Evolutionary conservation across 2,329 filamentous ascomycete species (phyloP).

Genomic region (Acrocalymma vagum): DNA sequence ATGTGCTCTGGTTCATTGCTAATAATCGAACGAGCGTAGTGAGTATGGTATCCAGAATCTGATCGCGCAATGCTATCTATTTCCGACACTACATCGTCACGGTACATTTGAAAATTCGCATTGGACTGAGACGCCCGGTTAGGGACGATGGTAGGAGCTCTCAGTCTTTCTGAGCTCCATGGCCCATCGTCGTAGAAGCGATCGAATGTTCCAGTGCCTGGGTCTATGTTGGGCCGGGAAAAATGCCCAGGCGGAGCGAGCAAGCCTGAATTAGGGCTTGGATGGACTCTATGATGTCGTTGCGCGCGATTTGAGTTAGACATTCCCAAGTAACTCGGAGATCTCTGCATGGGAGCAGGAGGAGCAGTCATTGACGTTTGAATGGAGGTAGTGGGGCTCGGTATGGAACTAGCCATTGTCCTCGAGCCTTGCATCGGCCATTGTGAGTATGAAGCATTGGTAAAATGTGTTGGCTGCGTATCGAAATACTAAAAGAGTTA

Average conservation of each 20-base stretch:
- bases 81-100: constrained; percentile 27
- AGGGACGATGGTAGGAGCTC: constrained; percentile 13
- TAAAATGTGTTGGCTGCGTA: constrained; percentile 15
- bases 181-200: constrained; percentile 30
- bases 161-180: constrained; percentile 35
- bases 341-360: constrained; percentile 9
- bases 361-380: constrained; percentile 19
- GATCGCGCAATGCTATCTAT: constrained; percentile 24
- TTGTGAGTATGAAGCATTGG: constrained; percentile 21
- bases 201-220: no score
- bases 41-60: constrained; percentile 47
- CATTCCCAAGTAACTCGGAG: constrained; percentile 8
- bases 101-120: constrained; percentile 24
- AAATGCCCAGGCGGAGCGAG: constrained; percentile 22
- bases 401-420: constrained; percentile 19
- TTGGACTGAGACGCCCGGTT: constrained; percentile 14
- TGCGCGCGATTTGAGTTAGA: constrained; percentile 13
- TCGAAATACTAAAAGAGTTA: constrained; percentile 24
- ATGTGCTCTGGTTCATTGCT: constrained; percentile 34
- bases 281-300: constrained; percentile 10
- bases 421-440: constrained; percentile 24
- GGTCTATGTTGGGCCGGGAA: constrained; percentile 9
- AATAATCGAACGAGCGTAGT: constrained; percentile 35
- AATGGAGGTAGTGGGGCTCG: constrained; percentile 27
- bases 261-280: constrained; percentile 12